Percentiles rank a stretch among this genome's conserved stretches.
These are phyloP conservation scores for Candida sanyiensis DNA, from an alignment of 805 yeast genomes.

Conservation along the genomic window DNA sequence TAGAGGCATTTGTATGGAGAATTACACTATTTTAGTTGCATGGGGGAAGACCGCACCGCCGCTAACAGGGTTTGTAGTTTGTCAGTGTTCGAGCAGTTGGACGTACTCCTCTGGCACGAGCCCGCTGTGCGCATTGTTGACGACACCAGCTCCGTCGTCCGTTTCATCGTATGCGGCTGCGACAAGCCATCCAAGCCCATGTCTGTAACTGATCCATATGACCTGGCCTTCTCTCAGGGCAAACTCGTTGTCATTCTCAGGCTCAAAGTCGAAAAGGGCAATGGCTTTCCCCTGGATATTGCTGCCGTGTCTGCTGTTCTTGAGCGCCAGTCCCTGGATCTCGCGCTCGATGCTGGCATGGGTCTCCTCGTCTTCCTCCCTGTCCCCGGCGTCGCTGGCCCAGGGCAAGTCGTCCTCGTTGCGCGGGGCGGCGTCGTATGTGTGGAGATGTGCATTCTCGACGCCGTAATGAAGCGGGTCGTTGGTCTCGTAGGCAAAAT, in stretches of 20 bases:
- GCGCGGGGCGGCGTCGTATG: conserved; percentile 15
- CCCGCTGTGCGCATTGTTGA: conserved; percentile 47
- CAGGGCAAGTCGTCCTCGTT: conserved; percentile 3
- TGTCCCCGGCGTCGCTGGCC: too few species aligned
- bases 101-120: conserved; percentile 95
- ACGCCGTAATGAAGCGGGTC: conserved; percentile 71
- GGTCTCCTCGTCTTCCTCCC: too few species aligned
- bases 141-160: conserved; percentile 45
- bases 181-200: conserved; percentile 98
- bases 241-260: conserved; percentile 93
- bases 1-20: neutral
- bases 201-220: conserved; percentile 81
- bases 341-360: too few species aligned
- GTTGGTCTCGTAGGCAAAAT: conserved; percentile 69
- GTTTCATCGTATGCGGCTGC: conserved; percentile 47
- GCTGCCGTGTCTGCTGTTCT: conserved; percentile 2
- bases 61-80: too few species aligned
- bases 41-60: too few species aligned
- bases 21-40: too few species aligned
- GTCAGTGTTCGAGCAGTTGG: conserved; percentile 32
- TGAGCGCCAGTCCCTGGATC: too few species aligned
- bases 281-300: conserved; percentile 57
- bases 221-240: conserved; percentile 72
- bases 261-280: conserved; percentile 83
- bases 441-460: conserved; percentile 26